Base-by-base conservation (phyloP, 2,329 filamentous ascomycete genomes). In the Xylaria arbuscula region DNA sequence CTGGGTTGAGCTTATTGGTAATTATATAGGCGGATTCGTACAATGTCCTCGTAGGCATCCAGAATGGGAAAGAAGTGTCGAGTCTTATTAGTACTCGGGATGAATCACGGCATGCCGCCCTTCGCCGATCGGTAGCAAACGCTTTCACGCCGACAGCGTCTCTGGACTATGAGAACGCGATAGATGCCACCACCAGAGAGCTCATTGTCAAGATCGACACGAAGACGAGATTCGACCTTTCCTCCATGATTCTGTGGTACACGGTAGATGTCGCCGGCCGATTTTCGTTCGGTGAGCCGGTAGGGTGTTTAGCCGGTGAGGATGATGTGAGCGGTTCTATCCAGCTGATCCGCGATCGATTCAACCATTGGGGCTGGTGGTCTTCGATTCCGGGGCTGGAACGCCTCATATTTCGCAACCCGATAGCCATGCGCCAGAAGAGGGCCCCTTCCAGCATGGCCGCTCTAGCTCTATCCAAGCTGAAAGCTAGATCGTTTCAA, bases 291-390 rank as follows among this genome's bases (percentile, higher is more conserved):
- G 69, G 72, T 15, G 68, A 69, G 24, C 64, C 74, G 2, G 57
- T 76, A 3, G 73, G 74, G 13, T 76, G 72, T 32, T 65, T 76
- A 2, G 64, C 64, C 19, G 63, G 67, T 0, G 72, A 75, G 45
- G 64, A 32, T 5, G 74, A 76, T 22, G 72, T 72, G 1, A 69
- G 62, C 1, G 74, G 69, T 13, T 71, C 72, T 3, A 73, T 76
- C 36, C 63, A 75, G 48, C 15, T 73, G 34, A 70, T 74, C n/a
- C 70, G 72, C 19, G 68, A 75, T 17, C 75, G 72, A 4, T 72
- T 76, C 54, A 64, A 60, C 8, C 73, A 76, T 45, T 76, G 73
- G 73, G 68, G 68, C 5, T 63, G 67, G 56, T 76, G 74, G 74
- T 69, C 69, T 4, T 73, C 74, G 17, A 34, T 73, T 3, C 72